Base-by-base conservation (phyloP, 1,139 yeast genomes). In the Saccharomyces pastorianus region DNA sequence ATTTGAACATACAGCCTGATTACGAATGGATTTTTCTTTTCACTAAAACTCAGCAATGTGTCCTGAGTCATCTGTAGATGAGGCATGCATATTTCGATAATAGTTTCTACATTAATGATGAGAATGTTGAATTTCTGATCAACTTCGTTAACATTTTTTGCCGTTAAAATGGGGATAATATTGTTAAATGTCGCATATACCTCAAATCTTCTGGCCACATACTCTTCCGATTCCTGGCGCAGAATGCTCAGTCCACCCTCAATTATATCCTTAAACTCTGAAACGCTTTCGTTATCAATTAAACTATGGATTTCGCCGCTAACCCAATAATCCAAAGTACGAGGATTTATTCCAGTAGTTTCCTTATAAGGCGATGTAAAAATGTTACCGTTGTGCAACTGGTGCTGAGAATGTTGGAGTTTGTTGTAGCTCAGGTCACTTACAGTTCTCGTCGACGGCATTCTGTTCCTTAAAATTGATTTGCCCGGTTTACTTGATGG, bases 111-210 rank as follows among this genome's bases (percentile, higher is more conserved):
- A 14, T 70, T 58, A 49, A 76, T 75, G 4, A 72, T 61, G 51
- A 80, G 73, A 52, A 77, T 68, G 2, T 75, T 65, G 49, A 76
- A 70, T 59, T 80, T 82, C 50, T 57, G 62, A 4, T 67, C 69
- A 14, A 67, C 49, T 11, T 67, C 70, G 28, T 48, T 49, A 3
- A 42, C 20, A 17, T 59, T 64, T 20, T 58, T 53, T 3, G 62
- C 31, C 1, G 59, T 44, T 7, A 27, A 44, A 26, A 20, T 32
- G n/a, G 67, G 64, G 31, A 66, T 51, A n/a, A 67, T 62, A 48
- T 63, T 65, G 52, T 69, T 69, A 50, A 84, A 71, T 0, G 88
- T 77, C 0, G 89, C 89, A 64, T 83, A 84, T 0, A 83, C 83
- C 66, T 84, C 89, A 67, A 83, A 84, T 54, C 79, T 73, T 51